These are phyloP conservation scores for Collybia mongolica DNA, from an alignment of 768 basidiomycete genomes.

Conservation along the genomic window DNA sequence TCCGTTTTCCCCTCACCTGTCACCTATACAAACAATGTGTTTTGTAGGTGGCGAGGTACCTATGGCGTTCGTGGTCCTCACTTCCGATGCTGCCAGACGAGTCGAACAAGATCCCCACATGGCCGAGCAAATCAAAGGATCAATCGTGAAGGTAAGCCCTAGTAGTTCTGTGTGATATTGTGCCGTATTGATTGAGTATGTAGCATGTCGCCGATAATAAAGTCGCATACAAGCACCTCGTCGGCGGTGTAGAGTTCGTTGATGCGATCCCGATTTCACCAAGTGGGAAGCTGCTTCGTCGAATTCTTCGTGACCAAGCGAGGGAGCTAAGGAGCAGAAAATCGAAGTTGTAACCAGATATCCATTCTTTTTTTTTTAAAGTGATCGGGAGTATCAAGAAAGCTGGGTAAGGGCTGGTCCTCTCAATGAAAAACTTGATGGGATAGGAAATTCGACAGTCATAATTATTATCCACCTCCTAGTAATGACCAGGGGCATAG, in stretches of 20 bases:
- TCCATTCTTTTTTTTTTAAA: too few species aligned
- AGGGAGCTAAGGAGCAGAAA: slow-evolving; percentile 16
- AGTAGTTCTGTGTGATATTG: neutral
- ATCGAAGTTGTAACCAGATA: slow-evolving; percentile 11
- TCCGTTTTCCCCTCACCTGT: neutral
- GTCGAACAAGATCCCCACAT: slow-evolving; percentile 25
- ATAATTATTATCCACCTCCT: too few species aligned
- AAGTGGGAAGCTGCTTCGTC: slow-evolving; percentile 55
- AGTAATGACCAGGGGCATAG: too few species aligned
- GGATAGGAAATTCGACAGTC: too few species aligned
- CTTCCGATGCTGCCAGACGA: slow-evolving; percentile 34
- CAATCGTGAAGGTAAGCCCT: slow-evolving; percentile 44
- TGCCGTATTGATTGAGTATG: neutral
- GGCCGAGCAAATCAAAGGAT: slow-evolving; percentile 35
- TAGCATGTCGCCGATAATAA: slow-evolving; percentile 58
- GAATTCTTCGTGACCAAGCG: slow-evolving; percentile 49
- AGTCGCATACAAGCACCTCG: slow-evolving; percentile 55
- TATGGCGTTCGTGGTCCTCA: slow-evolving; percentile 63
- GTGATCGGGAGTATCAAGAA: too few species aligned
- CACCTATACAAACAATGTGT: neutral
- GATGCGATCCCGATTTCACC: slow-evolving; percentile 60
- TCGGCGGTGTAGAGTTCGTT: slow-evolving; percentile 58
- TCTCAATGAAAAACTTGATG: too few species aligned
- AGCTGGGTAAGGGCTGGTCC: too few species aligned
- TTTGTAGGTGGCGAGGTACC: slow-evolving; percentile 61